Conservation (phyloP, 1,284 basidiomycete genomes). For the Ustilago curta region DNA sequence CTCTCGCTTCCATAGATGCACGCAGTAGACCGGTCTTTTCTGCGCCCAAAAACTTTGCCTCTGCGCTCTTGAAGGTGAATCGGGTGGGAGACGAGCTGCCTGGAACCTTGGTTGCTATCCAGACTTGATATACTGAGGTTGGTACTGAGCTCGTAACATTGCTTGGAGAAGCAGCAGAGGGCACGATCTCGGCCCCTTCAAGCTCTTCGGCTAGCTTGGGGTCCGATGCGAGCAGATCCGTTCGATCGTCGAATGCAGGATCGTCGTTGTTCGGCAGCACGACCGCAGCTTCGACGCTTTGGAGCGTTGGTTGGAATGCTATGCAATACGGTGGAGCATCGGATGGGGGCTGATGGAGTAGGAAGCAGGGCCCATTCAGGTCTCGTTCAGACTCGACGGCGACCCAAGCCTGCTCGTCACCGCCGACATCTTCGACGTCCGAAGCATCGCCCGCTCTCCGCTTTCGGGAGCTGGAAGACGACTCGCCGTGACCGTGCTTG, state of each 20-base stretch:
- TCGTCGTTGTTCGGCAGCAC: slow-evolving; percentile 17
- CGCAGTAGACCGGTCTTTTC: slow-evolving; percentile 49
- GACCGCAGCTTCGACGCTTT: slow-evolving; percentile 35
- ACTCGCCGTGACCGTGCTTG: slow-evolving; percentile 14
- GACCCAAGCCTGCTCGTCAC: slow-evolving; percentile 60
- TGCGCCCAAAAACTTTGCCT: slow-evolving; percentile 57
- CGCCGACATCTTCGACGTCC: slow-evolving; percentile 55
- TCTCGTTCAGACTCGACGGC: slow-evolving; percentile 37
- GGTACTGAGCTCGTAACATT: slow-evolving; percentile 24
- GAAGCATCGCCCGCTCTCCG: slow-evolving; percentile 28
- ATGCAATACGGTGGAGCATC: slow-evolving; percentile 18
- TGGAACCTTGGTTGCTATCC: slow-evolving; percentile 52
- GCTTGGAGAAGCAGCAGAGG: neutral
- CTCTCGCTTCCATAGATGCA: slow-evolving; percentile 57
- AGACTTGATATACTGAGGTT: slow-evolving; percentile 62
- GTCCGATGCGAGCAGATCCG: slow-evolving; percentile 22
- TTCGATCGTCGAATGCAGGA: slow-evolving; percentile 7
- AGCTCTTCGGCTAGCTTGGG: slow-evolving; percentile 39
- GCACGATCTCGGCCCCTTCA: slow-evolving; percentile 41
- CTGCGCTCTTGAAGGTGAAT: slow-evolving; percentile 59
- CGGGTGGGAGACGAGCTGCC: slow-evolving; percentile 32
- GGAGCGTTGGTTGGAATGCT: slow-evolving; percentile 40
- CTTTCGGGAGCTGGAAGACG: slow-evolving; percentile 27
- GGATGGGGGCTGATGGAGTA: slow-evolving; percentile 18
- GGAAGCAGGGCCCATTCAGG: slow-evolving; percentile 49